Percentiles rank a stretch among this genome's conserved stretches.
phyloP scores from a whole-genome alignment of 495 filamentous ascomycete species.

The Tetracladium setigerum region DNA sequence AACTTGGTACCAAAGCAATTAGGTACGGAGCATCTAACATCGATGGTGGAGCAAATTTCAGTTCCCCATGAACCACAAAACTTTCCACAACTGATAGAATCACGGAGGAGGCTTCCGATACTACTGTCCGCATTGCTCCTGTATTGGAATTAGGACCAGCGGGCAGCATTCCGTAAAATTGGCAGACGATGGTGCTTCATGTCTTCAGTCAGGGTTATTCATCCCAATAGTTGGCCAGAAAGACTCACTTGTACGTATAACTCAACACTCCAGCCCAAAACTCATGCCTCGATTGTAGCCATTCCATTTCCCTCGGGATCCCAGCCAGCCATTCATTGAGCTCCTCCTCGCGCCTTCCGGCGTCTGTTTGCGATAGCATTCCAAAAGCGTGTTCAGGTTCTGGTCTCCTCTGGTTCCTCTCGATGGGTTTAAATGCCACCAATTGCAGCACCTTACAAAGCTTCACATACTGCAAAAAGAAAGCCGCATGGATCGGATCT shows the following conservation, averaged over 20 bases:
- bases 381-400: neutral
- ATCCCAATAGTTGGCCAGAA: too few relatives aligned
- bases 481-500: neutral
- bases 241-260: neutral
- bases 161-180: neutral
- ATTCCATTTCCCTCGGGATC: constrained; percentile 1
- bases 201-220: too few relatives aligned
- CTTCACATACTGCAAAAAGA: constrained; percentile 9
- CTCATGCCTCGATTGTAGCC: neutral
- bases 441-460: constrained; percentile 5
- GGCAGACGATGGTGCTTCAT: too few relatives aligned
- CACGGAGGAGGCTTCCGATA: neutral
- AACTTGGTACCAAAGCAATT: too few relatives aligned
- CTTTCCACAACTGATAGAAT: constrained; percentile 1
- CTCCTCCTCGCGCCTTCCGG: neutral
- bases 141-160: neutral
- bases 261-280: constrained; percentile 5
- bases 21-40: neutral
- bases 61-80: constrained; percentile 4
- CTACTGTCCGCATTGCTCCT: neutral
- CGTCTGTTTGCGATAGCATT: neutral
- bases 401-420: neutral
- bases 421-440: constrained; percentile 1
- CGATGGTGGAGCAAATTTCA: constrained; percentile 3
- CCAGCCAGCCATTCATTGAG: constrained; percentile 3